Evolutionary conservation across 192 early-diverging fungal species (phyloP).

Genomic region (Coemansia sp.): DNA sequence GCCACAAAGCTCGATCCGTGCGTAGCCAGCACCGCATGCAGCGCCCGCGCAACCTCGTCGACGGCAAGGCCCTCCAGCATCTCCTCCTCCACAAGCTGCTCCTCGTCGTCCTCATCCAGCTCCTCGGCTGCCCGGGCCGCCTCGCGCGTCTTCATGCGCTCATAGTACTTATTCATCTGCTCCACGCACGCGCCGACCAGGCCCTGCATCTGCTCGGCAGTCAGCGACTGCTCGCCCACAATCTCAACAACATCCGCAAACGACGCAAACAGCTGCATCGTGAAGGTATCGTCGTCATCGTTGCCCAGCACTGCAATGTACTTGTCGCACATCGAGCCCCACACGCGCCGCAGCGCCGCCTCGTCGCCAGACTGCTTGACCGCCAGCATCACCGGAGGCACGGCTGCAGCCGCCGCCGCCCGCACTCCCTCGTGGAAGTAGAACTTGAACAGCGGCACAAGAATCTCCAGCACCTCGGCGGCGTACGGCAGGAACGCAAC

Average conservation of each 20-base stretch:
- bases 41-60: conserved; percentile 75
- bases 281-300: conserved; percentile 76
- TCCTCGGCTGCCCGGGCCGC: conserved; percentile 73
- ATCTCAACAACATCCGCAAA: conserved; percentile 68
- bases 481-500: conserved; percentile 87
- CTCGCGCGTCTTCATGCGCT: conserved; percentile 73
- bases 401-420: conserved; percentile 76
- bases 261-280: conserved; percentile 74
- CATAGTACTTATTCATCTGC: conserved; percentile 77
- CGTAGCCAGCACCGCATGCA: conserved; percentile 79
- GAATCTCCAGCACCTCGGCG: conserved; percentile 77
- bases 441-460: conserved; percentile 90
- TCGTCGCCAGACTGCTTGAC: conserved; percentile 53
- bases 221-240: conserved; percentile 50
- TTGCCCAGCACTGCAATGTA: conserved; percentile 81
- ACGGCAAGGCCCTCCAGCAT: conserved; percentile 61
- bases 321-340: conserved; percentile 73
- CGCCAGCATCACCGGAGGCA: conserved; percentile 76
- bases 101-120: conserved; percentile 92
- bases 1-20: conserved; percentile 74
- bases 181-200: conserved; percentile 67
- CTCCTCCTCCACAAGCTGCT: conserved; percentile 78
- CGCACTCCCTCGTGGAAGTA: conserved; percentile 98
- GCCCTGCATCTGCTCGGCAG: conserved; percentile 62
- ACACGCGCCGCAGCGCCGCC: conserved; percentile 55